Evolutionary conservation across 805 yeast species (phyloP), one percentile per base, ranked within the genome.

Genomic region (Metschnikowia cerradonensis): DNA sequence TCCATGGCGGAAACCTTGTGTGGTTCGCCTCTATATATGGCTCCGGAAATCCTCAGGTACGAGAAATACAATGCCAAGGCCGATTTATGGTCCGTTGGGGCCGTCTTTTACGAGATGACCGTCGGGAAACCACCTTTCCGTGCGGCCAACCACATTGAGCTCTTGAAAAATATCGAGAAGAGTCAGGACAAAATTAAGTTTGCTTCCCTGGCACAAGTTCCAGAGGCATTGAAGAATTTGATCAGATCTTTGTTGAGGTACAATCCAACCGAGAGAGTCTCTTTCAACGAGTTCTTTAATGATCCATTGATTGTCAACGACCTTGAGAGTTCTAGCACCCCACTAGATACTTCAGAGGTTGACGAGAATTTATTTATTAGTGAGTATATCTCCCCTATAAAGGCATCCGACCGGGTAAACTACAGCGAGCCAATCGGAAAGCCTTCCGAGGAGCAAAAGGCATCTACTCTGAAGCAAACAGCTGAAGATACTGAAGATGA

Each of bases 1-100:
- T 85, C 96, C 1, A 77, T 94, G 81, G 98, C 98, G 1, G 99
- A 94, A 65, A 94, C 99, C 1, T 74, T 94, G 58, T 94, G 99
- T 76, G 99, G 99, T 1, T 89, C 96, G 10, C 99, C 99, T 3
- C 77, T 94, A 41, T 94, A 94, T 69, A 94, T 94, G 99, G 99
- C 99, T 0, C 99, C 99, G 0, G 99, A 94, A 70, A 94, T 94
- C 44, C 73, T 94, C 59, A 78, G 96, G 55, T 91, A 89, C 63
- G 97, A 94, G 66, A 94, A 90, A 68, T 94, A 94, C 71, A 90
- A 91, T 59, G 99, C 98, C 4, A 91, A 90, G 66, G 98, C 97
- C 0, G 99, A 94, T 65, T 70, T 94, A 56, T 94, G 99, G 99
- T 90, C 97, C 6, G 96, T 92, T 4, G 99, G 99, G 3, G 95